Base-by-base conservation (phyloP, 2,329 filamentous ascomycete genomes). In the Trematosphaeria pertusa region DNA sequence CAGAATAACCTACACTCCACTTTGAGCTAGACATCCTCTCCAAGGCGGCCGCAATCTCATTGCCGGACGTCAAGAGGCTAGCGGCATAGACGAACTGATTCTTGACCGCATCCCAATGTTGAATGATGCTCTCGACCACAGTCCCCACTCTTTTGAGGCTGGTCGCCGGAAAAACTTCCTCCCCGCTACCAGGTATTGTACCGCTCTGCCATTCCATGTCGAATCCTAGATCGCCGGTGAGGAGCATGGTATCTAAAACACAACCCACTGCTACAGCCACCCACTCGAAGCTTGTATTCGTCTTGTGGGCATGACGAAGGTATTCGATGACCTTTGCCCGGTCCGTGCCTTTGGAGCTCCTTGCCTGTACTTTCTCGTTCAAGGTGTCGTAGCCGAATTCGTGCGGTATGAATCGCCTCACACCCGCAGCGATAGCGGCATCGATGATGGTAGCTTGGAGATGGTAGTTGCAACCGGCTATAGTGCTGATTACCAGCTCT, bases 201-300 rank as follows among this genome's bases (percentile, higher is more conserved):
- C 67, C 69, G 43, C 69, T 73, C 18, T 73, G 65, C 71, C 72
- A 74, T 48, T 70, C 56, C 24, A 75, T 34, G 17, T 74, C 69
- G 34, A 74, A 64, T 10, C 71, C 71, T 28, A 74, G 54, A 21
- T 67, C 62, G 9, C 70, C 70, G 38, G 47, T 65, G 14, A 64
- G 49, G 6, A 74, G 58, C 5, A 50, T 58, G 9, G 55, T 56
- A 35, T 73, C 67, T 3, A 75, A 53, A 8, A 59, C 61, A 21
- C 56, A 62, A 2, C 72, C 71, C 5, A 64, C 68, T 4, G 71
- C 69, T 8, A 73, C 38, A 22, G 56, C 71, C 6, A 62, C 52
- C 68, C 69, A 74, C 22, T 69, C 60, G 9, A 73, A 62, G 2
- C n/a, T 15, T 15, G 38, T 14, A 14, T 46, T 30, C 3, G 28